Conservation (phyloP, 2,329 filamentous ascomycete species). For the Fonsecaea multimorphosa region DNA sequence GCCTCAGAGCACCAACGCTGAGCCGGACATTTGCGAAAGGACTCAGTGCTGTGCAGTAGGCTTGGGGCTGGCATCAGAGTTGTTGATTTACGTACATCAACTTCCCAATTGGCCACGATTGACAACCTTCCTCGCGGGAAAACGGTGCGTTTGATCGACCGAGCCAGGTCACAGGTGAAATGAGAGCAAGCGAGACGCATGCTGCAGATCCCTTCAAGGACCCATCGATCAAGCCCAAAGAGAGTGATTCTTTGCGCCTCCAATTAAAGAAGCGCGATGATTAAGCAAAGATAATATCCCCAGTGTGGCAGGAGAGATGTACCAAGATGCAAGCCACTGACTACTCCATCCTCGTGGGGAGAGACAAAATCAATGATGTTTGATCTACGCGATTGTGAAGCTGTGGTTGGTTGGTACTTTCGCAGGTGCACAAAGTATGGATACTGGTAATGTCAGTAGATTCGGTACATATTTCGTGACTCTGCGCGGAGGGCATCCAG, state of each 20-base stretch:
- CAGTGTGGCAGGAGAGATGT: background rate
- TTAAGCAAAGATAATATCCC: background rate
- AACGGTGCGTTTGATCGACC: conserved; percentile 21
- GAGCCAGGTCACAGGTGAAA: background rate
- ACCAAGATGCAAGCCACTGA: background rate
- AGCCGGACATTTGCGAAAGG: background rate
- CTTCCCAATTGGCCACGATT: background rate
- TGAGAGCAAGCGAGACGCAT: conserved; percentile 9
- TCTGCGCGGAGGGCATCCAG: background rate
- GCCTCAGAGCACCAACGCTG: background rate
- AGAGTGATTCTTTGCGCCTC: background rate
- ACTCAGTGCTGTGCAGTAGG: background rate
- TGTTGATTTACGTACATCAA: background rate
- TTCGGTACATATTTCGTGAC: background rate
- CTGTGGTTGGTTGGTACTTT: background rate
- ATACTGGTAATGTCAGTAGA: no score
- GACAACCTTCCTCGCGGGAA: background rate
- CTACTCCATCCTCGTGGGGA: no score
- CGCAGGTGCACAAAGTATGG: background rate
- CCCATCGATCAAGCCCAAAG: background rate
- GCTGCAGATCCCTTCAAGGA: conserved; percentile 11
- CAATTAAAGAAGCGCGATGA: background rate
- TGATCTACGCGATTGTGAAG: background rate
- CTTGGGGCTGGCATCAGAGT: no score
- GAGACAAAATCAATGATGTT: background rate